Percentiles rank a stretch among this genome's conserved stretches.
Evolutionary conservation across 2,329 filamentous ascomycete species (phyloP).

Genomic region (Zymoseptoria ardabiliae): DNA sequence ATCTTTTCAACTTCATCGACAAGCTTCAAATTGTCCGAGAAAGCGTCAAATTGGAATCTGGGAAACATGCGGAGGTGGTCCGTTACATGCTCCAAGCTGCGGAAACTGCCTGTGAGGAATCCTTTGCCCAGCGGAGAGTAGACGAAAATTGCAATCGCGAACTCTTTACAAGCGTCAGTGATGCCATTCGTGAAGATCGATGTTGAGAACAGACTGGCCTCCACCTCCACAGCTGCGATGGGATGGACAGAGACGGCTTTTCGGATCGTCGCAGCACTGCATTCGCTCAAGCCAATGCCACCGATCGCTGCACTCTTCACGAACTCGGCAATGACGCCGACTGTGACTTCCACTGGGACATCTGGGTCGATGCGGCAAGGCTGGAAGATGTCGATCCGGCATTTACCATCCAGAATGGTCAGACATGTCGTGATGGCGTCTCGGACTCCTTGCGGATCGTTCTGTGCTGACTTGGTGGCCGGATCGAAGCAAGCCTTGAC

Average conservation of each 20-base stretch:
- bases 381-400: constrained; percentile 39
- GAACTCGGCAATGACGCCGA: constrained; percentile 34
- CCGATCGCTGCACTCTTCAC: constrained; percentile 46
- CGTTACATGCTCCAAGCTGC: constrained; percentile 46
- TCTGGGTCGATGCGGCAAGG: constrained; percentile 34
- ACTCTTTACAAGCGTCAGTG: constrained; percentile 48
- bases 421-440: constrained; percentile 37
- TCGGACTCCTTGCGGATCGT: constrained; percentile 22
- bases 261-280: constrained; percentile 41
- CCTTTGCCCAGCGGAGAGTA: constrained; percentile 65
- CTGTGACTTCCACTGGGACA: constrained; percentile 34
- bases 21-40: constrained; percentile 57
- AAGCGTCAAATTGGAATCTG: constrained; percentile 55
- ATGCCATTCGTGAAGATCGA: constrained; percentile 41
- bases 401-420: constrained; percentile 36
- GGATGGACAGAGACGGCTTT: constrained; percentile 28
- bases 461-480: constrained; percentile 37
- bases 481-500: constrained; percentile 40
- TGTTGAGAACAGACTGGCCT: constrained; percentile 30
- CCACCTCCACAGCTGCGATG: constrained; percentile 47
- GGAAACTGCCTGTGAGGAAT: constrained; percentile 47
- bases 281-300: constrained; percentile 48
- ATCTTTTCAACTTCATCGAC: constrained; percentile 50
- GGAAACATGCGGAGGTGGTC: constrained; percentile 43
- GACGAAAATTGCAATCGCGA: constrained; percentile 61